A percentile compares a stretch with the other conserved stretches of the same genome.
phyloP scores from a whole-genome alignment of 148 eudicot genomes.

The Rhododendron ovatum region DNA sequence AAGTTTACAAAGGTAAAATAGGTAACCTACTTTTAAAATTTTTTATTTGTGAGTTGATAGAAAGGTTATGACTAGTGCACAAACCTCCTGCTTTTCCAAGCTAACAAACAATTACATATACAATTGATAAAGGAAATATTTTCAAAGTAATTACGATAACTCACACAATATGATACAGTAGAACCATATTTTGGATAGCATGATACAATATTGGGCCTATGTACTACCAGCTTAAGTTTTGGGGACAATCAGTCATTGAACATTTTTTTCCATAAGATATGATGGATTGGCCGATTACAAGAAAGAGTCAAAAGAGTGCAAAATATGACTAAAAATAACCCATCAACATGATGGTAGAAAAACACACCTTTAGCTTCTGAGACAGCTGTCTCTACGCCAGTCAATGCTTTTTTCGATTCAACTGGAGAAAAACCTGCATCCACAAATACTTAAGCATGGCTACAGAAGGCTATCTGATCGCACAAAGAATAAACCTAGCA shows the following conservation, averaged over 20 bases:
- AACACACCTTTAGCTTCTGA: constrained; percentile 49
- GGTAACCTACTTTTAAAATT: background rate
- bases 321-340: background rate
- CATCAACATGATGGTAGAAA: background rate
- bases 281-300: background rate
- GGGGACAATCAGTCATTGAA: background rate
- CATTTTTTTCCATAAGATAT: background rate
- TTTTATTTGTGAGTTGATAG: background rate
- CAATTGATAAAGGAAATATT: background rate
- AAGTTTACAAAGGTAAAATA: background rate
- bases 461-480: constrained; percentile 8
- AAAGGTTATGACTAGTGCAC: background rate
- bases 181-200: background rate
- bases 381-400: constrained; percentile 33
- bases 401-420: constrained; percentile 40
- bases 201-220: background rate
- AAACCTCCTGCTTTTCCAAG: background rate
- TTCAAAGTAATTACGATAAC: background rate
- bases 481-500: background rate
- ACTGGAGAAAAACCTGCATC: constrained; percentile 60
- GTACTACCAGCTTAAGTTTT: background rate
- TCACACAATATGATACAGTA: background rate
- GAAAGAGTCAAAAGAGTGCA: background rate
- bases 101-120: background rate
- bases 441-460: constrained; percentile 16